Conservation (phyloP, 2,329 filamentous ascomycete species). For the Talaromyces verruculosus region DNA sequence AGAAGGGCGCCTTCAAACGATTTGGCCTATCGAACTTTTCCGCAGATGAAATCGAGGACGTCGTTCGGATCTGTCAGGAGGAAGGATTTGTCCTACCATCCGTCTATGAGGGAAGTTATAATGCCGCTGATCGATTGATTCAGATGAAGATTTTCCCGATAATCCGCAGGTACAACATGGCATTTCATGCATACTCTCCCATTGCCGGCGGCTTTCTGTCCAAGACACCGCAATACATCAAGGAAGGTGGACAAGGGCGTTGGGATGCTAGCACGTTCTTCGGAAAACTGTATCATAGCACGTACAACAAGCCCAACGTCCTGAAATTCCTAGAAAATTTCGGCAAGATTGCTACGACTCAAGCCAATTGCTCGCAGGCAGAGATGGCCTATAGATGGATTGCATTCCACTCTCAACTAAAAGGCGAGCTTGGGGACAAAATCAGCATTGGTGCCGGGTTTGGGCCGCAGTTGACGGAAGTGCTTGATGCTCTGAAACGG, state of each 20-base stretch:
- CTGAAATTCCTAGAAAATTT: neutral
- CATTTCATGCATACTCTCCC: neutral
- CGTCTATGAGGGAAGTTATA: neutral
- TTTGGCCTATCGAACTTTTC: neutral
- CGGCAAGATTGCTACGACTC: neutral
- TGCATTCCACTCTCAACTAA: neutral
- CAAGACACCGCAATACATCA: neutral
- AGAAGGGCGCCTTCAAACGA: neutral
- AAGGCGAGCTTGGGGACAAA: neutral
- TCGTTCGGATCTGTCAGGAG: neutral
- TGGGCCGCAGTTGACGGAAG: neutral
- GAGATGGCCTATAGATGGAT: neutral
- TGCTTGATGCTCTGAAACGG: neutral
- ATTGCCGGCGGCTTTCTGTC: neutral
- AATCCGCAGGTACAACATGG: neutral
- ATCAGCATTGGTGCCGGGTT: neutral
- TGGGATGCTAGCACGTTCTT: neutral
- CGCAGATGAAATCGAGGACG: neutral
- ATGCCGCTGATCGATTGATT: neutral
- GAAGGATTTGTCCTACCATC: neutral
- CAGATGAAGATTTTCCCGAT: neutral
- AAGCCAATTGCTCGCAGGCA: neutral
- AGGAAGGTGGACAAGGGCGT: neutral
- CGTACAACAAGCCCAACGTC: neutral
- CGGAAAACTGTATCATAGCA: neutral